Conservation (phyloP, 768 basidiomycete species). For the Termitomyces sp. region DNA sequence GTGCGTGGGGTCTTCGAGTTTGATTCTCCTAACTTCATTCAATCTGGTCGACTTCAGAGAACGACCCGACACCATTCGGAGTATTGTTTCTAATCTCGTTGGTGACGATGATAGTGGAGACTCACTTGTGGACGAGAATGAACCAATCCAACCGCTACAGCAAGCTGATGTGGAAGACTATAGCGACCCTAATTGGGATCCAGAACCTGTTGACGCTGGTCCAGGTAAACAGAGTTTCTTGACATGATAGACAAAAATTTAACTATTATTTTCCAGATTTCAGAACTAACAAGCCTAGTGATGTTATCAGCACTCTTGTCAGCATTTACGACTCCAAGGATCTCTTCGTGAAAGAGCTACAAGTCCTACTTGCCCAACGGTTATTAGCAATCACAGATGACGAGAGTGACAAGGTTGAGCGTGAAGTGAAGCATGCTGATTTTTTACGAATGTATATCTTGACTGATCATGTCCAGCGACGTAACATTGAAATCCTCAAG, state of each 20-base stretch:
- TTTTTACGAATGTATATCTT: neutral
- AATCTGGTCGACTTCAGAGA: conserved; percentile 38
- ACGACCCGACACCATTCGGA: conserved; percentile 88
- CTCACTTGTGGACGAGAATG: conserved; percentile 78
- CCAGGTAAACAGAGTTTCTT: conserved; percentile 52
- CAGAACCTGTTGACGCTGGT: conserved; percentile 94
- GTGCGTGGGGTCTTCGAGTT: conserved; percentile 28
- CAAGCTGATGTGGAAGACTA: conserved; percentile 81
- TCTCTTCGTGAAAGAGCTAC: conserved; percentile 92
- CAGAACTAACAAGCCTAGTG: conserved; percentile 83
- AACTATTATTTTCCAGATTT: conserved; percentile 52
- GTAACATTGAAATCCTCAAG: conserved; percentile 92
- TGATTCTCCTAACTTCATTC: neutral
- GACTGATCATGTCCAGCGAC: conserved; percentile 47
- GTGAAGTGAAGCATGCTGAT: conserved; percentile 34
- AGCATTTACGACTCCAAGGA: conserved; percentile 98
- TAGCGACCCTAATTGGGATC: conserved; percentile 89
- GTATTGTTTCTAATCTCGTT: conserved; percentile 87
- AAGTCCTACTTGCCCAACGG: conserved; percentile 84
- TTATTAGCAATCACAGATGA: conserved; percentile 78
- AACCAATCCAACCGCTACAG: conserved; percentile 71
- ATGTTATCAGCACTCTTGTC: conserved; percentile 93
- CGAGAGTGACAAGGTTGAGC: conserved; percentile 72
- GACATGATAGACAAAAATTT: neutral
- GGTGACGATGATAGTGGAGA: conserved; percentile 80